phyloP scores from a whole-genome alignment of 2,329 filamentous ascomycete genomes.

The Sclerotinia trifoliorum region DNA sequence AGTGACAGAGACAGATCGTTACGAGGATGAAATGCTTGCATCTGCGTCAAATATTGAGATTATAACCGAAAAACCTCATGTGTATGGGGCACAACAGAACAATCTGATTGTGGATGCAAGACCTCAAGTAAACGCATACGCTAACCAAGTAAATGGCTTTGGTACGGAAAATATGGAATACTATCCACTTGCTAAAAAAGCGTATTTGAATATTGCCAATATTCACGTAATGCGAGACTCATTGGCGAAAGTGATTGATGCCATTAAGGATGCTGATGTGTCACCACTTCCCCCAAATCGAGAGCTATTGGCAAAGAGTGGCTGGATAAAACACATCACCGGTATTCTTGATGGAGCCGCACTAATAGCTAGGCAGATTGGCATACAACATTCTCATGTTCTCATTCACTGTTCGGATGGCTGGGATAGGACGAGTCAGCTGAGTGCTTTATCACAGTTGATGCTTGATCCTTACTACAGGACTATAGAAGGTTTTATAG shows the following conservation, averaged over 20 bases:
- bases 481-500: constrained; percentile 90
- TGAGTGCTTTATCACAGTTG: constrained; percentile 86
- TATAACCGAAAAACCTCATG: constrained; percentile 58
- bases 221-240: constrained; percentile 98
- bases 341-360: constrained; percentile 80
- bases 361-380: constrained; percentile 82
- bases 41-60: constrained; percentile 46
- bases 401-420: constrained; percentile 97
- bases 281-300: constrained; percentile 77
- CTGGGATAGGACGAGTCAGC: constrained; percentile 95
- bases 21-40: constrained; percentile 67
- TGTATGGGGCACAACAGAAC: constrained; percentile 89
- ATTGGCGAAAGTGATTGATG: constrained; percentile 80
- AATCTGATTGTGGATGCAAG: constrained; percentile 96
- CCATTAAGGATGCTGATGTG: constrained; percentile 88
- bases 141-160: constrained; percentile 89
- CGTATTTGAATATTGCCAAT: constrained; percentile 94
- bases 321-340: constrained; percentile 87
- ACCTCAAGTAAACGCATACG: constrained; percentile 88
- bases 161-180: constrained; percentile 98
- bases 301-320: constrained; percentile 77
- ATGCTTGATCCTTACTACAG: constrained; percentile 95
- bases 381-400: constrained; percentile 89
- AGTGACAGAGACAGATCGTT: constrained; percentile 60
- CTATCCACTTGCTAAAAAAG: constrained; percentile 88